A percentile compares a stretch with the other conserved stretches of the same genome.
Evolutionary conservation across 306 rosid genomes (phyloP).

Genomic region (Gastrolobium villosum): DNA sequence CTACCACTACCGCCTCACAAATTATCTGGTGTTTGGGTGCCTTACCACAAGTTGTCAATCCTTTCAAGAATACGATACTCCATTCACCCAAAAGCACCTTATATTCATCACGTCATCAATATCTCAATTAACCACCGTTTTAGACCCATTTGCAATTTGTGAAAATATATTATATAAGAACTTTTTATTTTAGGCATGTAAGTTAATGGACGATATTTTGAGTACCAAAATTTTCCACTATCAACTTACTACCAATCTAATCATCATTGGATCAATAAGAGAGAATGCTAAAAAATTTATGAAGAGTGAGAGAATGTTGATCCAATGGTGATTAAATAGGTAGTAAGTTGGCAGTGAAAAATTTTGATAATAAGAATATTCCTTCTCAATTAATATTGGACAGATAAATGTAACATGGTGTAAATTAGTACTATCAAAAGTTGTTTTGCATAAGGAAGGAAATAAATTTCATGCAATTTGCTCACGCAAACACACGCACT

Average conservation of each 20-base stretch:
- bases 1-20: slow-evolving; percentile 28
- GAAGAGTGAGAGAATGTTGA: too few species aligned
- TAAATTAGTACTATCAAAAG: neutral
- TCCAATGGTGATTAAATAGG: too few species aligned
- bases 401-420: neutral
- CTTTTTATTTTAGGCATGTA: neutral
- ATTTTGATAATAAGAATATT: too few species aligned
- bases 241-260: too few species aligned
- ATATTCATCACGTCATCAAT: slow-evolving; percentile 37
- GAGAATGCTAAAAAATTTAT: too few species aligned
- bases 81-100: slow-evolving; percentile 47
- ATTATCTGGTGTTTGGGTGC: neutral
- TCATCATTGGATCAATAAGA: too few species aligned
- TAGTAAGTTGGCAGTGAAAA: too few species aligned
- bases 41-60: slow-evolving; percentile 21
- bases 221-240: too few species aligned
- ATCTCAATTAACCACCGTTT: slow-evolving; percentile 6
- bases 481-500: neutral
- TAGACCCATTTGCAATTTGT: slow-evolving; percentile 5
- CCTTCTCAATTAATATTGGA: neutral
- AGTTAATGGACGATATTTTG: too few species aligned
- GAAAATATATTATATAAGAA: neutral
- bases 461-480: neutral
- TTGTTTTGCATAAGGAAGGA: neutral
- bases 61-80: slow-evolving; percentile 47